These are phyloP conservation scores for Coemansia sp. DNA, from an alignment of 192 early-diverging fungal species.

Conservation along the genomic window DNA sequence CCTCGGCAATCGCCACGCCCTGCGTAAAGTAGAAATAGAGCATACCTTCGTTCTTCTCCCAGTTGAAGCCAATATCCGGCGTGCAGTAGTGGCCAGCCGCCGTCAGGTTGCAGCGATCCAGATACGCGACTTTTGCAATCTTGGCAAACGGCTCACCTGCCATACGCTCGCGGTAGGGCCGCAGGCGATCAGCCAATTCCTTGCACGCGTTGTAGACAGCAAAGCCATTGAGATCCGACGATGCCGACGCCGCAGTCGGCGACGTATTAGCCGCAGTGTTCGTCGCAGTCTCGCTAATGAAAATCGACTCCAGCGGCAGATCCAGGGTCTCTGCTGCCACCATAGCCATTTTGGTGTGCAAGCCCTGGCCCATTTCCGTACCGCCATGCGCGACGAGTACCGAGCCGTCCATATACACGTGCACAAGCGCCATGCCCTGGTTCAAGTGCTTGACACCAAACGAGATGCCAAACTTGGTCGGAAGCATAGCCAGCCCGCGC, in stretches of 20 bases:
- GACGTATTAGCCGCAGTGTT: constrained; percentile 79
- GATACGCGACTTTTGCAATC: constrained; percentile 66
- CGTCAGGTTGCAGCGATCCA: constrained; percentile 77
- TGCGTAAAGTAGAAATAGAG: constrained; percentile 88
- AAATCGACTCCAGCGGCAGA: constrained; percentile 68
- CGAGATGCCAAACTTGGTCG: constrained; percentile 86
- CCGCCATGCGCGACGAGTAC: constrained; percentile 86
- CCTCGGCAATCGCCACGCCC: constrained; percentile 79
- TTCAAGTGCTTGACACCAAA: constrained; percentile 79
- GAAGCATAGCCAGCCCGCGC: constrained; percentile 76
- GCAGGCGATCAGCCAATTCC: constrained; percentile 69
- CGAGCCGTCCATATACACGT: constrained; percentile 85
- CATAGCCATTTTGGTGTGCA: constrained; percentile 90
- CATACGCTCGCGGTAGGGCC: constrained; percentile 69
- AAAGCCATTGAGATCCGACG: constrained; percentile 82
- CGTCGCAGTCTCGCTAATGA: constrained; percentile 76
- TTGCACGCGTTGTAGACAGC: constrained; percentile 82
- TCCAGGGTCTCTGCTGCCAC: constrained; percentile 78
- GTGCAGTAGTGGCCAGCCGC: constrained; percentile 86
- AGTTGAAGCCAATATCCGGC: constrained; percentile 78
- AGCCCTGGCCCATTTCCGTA: constrained; percentile 90
- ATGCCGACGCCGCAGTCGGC: constrained; percentile 83
- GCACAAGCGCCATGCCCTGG: constrained; percentile 84
- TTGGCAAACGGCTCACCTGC: constrained; percentile 57
- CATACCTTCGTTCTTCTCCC: constrained; percentile 68